Percentiles rank a stretch among this genome's conserved stretches.
These are phyloP conservation scores for Sporothrix inflata DNA, from an alignment of 2,329 filamentous ascomycete genomes.

Conservation along the genomic window DNA sequence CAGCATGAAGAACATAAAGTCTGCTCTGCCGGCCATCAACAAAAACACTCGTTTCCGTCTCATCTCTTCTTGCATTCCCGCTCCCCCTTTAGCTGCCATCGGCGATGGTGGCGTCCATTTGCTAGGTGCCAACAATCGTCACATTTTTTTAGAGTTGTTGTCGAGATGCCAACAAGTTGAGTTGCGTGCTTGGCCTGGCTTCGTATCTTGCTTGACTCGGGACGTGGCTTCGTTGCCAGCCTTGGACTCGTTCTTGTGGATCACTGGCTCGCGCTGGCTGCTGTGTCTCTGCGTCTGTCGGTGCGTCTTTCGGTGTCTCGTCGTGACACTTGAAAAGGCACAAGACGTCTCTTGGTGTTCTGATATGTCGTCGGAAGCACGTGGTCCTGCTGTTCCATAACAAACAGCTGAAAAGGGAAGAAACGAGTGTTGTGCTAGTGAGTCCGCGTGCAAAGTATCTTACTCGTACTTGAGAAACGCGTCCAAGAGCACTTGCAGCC, in stretches of 20 bases:
- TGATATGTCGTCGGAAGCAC: constrained; percentile 1
- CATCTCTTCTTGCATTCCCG: not conserved
- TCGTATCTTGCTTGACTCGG: not conserved
- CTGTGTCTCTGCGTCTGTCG: not conserved
- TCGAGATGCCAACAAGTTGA: not conserved
- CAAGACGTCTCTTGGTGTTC: not conserved
- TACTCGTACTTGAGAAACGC: not conserved
- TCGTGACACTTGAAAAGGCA: not conserved
- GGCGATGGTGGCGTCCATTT: not conserved
- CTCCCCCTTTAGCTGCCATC: not conserved
- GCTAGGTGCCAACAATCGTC: not conserved
- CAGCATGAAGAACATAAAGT: not conserved
- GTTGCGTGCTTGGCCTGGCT: not conserved
- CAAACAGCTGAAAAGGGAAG: not conserved
- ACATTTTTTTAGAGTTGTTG: not conserved
- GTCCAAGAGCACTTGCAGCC: not conserved
- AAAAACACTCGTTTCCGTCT: constrained; percentile 10
- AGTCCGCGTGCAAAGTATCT: not conserved
- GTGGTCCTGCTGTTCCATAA: not conserved
- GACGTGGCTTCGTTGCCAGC: not conserved
- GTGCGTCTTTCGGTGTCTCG: not conserved
- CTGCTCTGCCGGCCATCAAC: not conserved
- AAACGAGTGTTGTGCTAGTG: not conserved
- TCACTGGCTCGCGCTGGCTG: not conserved
- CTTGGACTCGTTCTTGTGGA: not conserved